These are phyloP conservation scores for Cystobasidiaceae sp. DNA, from an alignment of 1,284 basidiomycete species.

Conservation along the genomic window DNA sequence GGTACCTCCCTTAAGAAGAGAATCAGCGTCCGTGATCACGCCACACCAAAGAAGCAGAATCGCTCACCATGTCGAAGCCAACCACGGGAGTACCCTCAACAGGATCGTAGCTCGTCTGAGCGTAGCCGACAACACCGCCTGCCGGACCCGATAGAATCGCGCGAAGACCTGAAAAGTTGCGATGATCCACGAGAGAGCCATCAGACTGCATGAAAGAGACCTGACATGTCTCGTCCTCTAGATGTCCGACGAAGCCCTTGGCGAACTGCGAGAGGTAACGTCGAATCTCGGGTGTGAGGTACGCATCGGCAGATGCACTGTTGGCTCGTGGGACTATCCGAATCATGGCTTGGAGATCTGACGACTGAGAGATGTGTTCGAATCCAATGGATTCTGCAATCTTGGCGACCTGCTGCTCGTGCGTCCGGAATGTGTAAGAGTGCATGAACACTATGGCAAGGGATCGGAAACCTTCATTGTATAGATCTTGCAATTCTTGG, in stretches of 20 bases:
- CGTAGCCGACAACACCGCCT: conserved; percentile 82
- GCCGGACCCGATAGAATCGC: conserved; percentile 57
- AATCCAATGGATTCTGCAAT: conserved; percentile 77
- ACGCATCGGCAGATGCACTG: conserved; percentile 90
- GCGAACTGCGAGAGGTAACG: conserved; percentile 47
- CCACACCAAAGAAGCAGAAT: neutral
- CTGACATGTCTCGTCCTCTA: conserved; percentile 41
- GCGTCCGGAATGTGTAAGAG: conserved; percentile 75
- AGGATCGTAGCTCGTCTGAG: conserved; percentile 72
- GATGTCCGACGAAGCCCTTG: conserved; percentile 42
- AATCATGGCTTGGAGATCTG: conserved; percentile 61
- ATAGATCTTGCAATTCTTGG: conserved; percentile 62
- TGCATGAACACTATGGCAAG: conserved; percentile 87
- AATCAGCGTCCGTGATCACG: conserved; percentile 29
- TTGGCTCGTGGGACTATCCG: conserved; percentile 83
- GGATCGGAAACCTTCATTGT: conserved; percentile 71
- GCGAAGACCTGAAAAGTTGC: conserved; percentile 80
- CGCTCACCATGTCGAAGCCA: conserved; percentile 49
- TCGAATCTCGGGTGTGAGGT: conserved; percentile 80
- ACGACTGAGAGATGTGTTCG: conserved; percentile 78
- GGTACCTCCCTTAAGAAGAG: conserved; percentile 60
- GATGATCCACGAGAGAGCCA: conserved; percentile 72
- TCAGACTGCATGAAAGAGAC: conserved; percentile 76
- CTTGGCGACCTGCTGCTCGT: conserved; percentile 64
- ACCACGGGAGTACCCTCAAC: conserved; percentile 61